Evolutionary conservation across 331 rosid genomes (phyloP).

Genomic region (Arachis monticola): DNA sequence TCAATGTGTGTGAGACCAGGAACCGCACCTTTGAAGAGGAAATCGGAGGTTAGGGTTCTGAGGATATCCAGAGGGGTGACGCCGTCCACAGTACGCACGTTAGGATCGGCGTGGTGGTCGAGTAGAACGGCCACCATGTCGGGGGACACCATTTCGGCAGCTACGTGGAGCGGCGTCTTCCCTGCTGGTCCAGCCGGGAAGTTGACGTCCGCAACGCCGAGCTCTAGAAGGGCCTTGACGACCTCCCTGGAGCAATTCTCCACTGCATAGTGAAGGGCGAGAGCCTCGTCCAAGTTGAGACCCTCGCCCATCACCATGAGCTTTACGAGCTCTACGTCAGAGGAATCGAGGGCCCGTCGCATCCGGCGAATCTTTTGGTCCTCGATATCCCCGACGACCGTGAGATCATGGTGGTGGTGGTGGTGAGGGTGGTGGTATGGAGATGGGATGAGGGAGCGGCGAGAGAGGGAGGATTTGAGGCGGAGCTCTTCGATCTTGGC

Average conservation of each 20-base stretch:
- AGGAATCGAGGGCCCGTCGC: conserved; percentile 90
- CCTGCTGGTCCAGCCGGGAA: conserved; percentile 75
- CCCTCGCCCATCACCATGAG: conserved; percentile 99
- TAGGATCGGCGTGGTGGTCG: conserved; percentile 61
- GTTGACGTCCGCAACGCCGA: conserved; percentile 94
- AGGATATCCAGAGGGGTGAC: conserved; percentile 72
- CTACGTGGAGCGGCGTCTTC: conserved; percentile 85
- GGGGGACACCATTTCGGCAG: conserved; percentile 60
- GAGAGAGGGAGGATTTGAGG: conserved; percentile 72
- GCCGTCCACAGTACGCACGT: conserved; percentile 49
- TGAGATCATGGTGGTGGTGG: conserved; percentile 60
- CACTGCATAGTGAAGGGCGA: conserved; percentile 90
- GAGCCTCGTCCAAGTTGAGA: conserved; percentile 88
- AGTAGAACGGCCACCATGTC: conserved; percentile 61
- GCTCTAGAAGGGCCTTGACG: conserved; percentile 85
- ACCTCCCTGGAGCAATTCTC: conserved; percentile 97
- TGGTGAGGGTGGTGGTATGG: conserved; percentile 39
- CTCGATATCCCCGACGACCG: conserved; percentile 72
- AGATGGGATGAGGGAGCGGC: conserved; percentile 62
- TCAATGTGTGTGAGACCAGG: conserved; percentile 92
- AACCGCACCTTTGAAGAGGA: conserved; percentile 95
- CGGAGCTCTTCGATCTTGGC: conserved; percentile 96
- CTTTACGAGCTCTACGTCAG: conserved; percentile 91
- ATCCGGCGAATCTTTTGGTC: conserved; percentile 92
- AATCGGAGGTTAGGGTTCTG: conserved; percentile 99